These are phyloP conservation scores for Alternaria sp. DNA, from an alignment of 2,329 filamentous ascomycete species.

Conservation along the genomic window DNA sequence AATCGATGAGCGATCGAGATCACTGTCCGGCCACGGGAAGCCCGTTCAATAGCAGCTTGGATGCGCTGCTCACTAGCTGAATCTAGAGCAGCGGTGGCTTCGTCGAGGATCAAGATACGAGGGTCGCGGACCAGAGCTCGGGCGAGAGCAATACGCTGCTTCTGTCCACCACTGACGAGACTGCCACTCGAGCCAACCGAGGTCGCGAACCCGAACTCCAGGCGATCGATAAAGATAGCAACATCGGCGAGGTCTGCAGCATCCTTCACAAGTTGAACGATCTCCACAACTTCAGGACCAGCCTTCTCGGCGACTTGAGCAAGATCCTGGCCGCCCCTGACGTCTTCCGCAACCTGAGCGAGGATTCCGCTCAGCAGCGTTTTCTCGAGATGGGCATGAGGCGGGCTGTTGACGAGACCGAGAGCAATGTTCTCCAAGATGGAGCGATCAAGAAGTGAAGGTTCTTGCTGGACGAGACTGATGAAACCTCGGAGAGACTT, in stretches of 20 bases:
- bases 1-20: slow-evolving; percentile 50
- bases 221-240: slow-evolving; percentile 59
- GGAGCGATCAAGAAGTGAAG: slow-evolving; percentile 58
- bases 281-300: slow-evolving; percentile 47
- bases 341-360: slow-evolving; percentile 58
- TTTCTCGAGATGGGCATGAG: slow-evolving; percentile 50
- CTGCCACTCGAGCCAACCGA: slow-evolving; percentile 62
- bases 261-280: slow-evolving; percentile 57
- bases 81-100: slow-evolving; percentile 68
- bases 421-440: slow-evolving; percentile 62
- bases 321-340: slow-evolving; percentile 60
- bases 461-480: slow-evolving; percentile 59
- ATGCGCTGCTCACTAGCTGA: slow-evolving; percentile 64
- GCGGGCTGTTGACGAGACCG: slow-evolving; percentile 54
- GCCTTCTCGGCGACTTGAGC: slow-evolving; percentile 23
- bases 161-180: slow-evolving; percentile 64
- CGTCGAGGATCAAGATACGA: slow-evolving; percentile 65
- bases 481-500: slow-evolving; percentile 46
- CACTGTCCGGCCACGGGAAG: slow-evolving; percentile 44
- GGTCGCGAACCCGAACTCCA: slow-evolving; percentile 58
- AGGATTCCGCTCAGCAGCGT: slow-evolving; percentile 59
- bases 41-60: slow-evolving; percentile 50
- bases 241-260: slow-evolving; percentile 67
- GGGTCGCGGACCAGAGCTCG: slow-evolving; percentile 63
- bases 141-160: slow-evolving; percentile 66